Conservation (phyloP, 345 rosid species). For the Erodium maritimum region DNA sequence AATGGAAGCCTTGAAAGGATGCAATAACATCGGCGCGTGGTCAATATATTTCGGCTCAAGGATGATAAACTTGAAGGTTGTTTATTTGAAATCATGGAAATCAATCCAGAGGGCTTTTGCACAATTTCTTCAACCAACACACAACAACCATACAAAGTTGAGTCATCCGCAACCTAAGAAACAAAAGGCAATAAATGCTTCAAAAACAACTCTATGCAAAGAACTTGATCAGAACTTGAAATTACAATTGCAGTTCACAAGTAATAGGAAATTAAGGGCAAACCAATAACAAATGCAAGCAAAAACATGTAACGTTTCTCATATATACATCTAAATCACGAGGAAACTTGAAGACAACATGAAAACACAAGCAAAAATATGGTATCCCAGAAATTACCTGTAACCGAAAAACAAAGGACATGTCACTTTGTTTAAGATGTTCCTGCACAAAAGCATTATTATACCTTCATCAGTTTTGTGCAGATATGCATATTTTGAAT, state of each 20-base stretch:
- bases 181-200: constrained; percentile 4
- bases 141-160: constrained; percentile 90
- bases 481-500: neutral
- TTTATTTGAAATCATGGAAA: constrained; percentile 62
- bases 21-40: constrained; percentile 94
- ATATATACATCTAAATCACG: too few species aligned
- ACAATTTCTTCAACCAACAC: constrained; percentile 79
- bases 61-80: constrained; percentile 40
- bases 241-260: neutral
- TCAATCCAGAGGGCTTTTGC: constrained; percentile 87
- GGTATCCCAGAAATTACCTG: constrained; percentile 39
- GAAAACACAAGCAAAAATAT: too few species aligned
- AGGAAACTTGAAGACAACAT: too few species aligned
- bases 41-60: constrained; percentile 57
- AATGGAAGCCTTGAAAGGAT: constrained; percentile 89
- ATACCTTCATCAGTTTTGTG: too few species aligned
- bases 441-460: constrained; percentile 41
- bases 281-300: too few species aligned
- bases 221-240: neutral
- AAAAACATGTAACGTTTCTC: too few species aligned
- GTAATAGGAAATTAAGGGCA: neutral
- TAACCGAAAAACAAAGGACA: constrained; percentile 83
- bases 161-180: constrained; percentile 76
- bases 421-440: constrained; percentile 79
- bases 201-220: neutral